Percentiles rank a stretch among this genome's conserved stretches.
Conservation (phyloP, 208 protist genomes). For the Sergeia podlipaevii region DNA sequence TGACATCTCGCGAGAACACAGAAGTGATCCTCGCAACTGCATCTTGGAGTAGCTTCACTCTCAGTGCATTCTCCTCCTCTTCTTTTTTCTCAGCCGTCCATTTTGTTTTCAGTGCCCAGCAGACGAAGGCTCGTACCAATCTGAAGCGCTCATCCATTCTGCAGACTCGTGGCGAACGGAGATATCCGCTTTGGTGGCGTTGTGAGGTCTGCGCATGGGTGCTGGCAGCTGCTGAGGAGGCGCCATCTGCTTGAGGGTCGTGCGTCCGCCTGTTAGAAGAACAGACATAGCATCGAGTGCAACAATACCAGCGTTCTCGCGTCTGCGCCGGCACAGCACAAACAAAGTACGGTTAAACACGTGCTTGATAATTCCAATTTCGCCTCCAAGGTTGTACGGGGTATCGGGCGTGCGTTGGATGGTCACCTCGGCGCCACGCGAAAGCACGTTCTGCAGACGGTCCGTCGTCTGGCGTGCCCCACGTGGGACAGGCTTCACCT, state of each 20-base stretch:
- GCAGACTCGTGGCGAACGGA: conserved; percentile 26
- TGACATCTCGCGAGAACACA: too few species aligned
- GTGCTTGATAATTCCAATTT: conserved; percentile 82
- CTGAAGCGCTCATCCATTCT: conserved; percentile 27
- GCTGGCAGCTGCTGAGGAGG: conserved; percentile 40
- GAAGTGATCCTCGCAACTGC: too few species aligned
- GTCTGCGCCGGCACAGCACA: conserved; percentile 59
- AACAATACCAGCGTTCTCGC: conserved; percentile 71
- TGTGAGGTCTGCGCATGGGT: conserved; percentile 40
- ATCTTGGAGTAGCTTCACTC: too few species aligned
- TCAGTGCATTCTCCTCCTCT: not conserved
- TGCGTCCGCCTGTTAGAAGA: conserved; percentile 66
- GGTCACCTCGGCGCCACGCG: conserved; percentile 68
- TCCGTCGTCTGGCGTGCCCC: conserved; percentile 64
- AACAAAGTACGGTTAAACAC: conserved; percentile 82
- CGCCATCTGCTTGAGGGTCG: conserved; percentile 42
- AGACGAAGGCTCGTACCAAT: conserved; percentile 16
- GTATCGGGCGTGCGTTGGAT: conserved; percentile 56
- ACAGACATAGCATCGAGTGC: conserved; percentile 63
- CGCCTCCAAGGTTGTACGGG: conserved; percentile 58
- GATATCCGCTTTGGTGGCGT: conserved; percentile 45
- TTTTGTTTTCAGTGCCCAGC: too few species aligned
- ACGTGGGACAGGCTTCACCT: conserved; percentile 56
- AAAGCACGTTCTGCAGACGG: conserved; percentile 64
- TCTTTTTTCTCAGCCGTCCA: not conserved